A percentile compares a stretch with the other conserved stretches of the same genome.
Evolutionary conservation across 331 rosid genomes (phyloP).

Genomic region (Quercus lobata): DNA sequence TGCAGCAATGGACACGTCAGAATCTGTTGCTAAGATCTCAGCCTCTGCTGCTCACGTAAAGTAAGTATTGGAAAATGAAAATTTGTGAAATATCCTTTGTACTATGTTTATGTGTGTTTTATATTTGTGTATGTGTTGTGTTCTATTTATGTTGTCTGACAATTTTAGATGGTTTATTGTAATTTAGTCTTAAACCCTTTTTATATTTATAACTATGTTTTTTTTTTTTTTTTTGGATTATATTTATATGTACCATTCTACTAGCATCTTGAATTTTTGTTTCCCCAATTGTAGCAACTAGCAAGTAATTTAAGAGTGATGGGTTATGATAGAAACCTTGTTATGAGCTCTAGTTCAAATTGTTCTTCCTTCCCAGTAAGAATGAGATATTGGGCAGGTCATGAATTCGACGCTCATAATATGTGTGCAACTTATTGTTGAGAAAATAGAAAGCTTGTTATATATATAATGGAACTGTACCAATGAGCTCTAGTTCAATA

Average conservation of each 20-base stretch:
- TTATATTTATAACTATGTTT: too few relatives aligned
- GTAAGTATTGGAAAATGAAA: conserved; percentile 31
- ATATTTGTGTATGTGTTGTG: background rate
- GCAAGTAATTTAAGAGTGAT: background rate
- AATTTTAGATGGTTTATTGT: background rate
- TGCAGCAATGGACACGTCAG: conserved; percentile 71
- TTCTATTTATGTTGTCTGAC: background rate
- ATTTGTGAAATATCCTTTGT: background rate
- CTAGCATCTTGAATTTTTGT: background rate
- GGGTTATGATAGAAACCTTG: too few relatives aligned
- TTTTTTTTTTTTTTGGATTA: too few relatives aligned
- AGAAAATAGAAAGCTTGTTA: too few relatives aligned
- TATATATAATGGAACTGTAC: too few relatives aligned
- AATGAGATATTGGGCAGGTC: background rate
- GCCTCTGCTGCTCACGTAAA: conserved; percentile 26
- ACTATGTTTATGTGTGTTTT: background rate
- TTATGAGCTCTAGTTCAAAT: background rate
- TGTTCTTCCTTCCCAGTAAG: background rate
- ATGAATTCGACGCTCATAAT: background rate
- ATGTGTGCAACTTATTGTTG: too few relatives aligned
- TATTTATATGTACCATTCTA: too few relatives aligned
- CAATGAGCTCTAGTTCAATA: too few relatives aligned
- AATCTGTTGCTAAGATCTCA: conserved; percentile 34
- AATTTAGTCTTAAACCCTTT: background rate
- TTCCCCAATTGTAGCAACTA: background rate